These are phyloP conservation scores for Aspergillus steynii DNA, from an alignment of 495 filamentous ascomycete genomes.

Conservation along the genomic window DNA sequence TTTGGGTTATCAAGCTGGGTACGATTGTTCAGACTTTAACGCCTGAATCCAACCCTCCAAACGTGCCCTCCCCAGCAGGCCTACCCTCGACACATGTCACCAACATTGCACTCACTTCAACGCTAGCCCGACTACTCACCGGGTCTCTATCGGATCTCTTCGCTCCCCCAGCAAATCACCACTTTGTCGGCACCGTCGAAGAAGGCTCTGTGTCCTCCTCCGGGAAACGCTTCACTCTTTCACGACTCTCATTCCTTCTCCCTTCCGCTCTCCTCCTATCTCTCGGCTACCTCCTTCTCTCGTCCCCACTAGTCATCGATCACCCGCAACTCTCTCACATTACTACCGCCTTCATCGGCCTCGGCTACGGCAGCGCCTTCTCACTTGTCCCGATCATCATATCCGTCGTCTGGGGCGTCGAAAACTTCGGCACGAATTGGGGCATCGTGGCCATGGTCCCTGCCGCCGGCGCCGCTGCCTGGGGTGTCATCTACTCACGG, in stretches of 20 bases:
- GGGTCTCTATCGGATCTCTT: conserved; percentile 86
- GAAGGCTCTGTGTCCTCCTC: conserved; percentile 27
- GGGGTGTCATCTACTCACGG: conserved; percentile 78
- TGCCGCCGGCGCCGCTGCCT: conserved; percentile 78
- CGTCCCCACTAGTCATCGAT: conserved; percentile 68
- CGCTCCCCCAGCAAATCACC: conserved; percentile 61
- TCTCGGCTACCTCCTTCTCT: conserved; percentile 71
- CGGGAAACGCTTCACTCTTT: conserved; percentile 55
- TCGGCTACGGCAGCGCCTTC: conserved; percentile 92
- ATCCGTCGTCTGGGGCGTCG: conserved; percentile 92
- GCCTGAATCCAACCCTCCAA: conserved; percentile 52
- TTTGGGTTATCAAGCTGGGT: conserved; percentile 57
- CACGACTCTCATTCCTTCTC: conserved; percentile 78
- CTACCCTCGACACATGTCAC: conserved; percentile 86
- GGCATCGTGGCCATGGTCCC: conserved; percentile 91
- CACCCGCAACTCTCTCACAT: conserved; percentile 71
- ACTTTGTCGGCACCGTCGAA: conserved; percentile 39
- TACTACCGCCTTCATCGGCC: conserved; percentile 76
- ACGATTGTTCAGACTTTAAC: conserved; percentile 87
- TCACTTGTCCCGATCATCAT: conserved; percentile 87
- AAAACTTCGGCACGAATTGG: conserved; percentile 99
- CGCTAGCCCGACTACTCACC: conserved; percentile 79
- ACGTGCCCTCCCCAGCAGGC: conserved; percentile 57
- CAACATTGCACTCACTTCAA: conserved; percentile 86
- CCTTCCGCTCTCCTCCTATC: conserved; percentile 73